Conservation (phyloP, 768 basidiomycete species). For the Suillus cothurnatus region DNA sequence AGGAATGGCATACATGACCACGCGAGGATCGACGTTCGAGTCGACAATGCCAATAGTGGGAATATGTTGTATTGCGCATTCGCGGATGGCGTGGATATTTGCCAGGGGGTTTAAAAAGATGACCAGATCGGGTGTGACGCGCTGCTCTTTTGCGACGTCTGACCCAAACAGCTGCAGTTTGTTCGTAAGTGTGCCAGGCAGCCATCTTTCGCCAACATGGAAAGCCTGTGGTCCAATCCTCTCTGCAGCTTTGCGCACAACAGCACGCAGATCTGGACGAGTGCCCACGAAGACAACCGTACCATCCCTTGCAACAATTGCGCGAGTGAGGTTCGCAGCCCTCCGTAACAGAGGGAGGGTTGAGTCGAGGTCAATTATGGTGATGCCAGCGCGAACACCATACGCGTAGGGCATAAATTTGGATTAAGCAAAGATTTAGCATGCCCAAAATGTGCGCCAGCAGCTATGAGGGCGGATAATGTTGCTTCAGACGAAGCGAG, state of each 20-base stretch:
- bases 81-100: slow-evolving; percentile 84
- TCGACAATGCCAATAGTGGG: slow-evolving; percentile 96
- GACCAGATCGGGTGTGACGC: slow-evolving; percentile 82
- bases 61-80: slow-evolving; percentile 86
- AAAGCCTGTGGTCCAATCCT: slow-evolving; percentile 81
- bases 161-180: slow-evolving; percentile 70
- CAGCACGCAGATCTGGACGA: slow-evolving; percentile 71
- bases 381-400: slow-evolving; percentile 85
- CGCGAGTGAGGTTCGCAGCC: slow-evolving; percentile 84
- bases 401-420: slow-evolving; percentile 90
- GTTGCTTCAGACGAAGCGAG: slow-evolving; percentile 63
- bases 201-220: slow-evolving; percentile 87
- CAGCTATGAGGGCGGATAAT: slow-evolving; percentile 86
- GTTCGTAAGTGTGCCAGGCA: slow-evolving; percentile 95
- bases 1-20: slow-evolving; percentile 97
- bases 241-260: slow-evolving; percentile 77
- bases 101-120: slow-evolving; percentile 89
- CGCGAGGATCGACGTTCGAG: slow-evolving; percentile 92
- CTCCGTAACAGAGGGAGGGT: slow-evolving; percentile 90
- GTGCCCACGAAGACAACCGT: slow-evolving; percentile 91
- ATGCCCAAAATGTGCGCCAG: slow-evolving; percentile 95
- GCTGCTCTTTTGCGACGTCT: slow-evolving; percentile 51
- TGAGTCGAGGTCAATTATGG: slow-evolving; percentile 93
- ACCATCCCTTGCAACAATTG: slow-evolving; percentile 79
- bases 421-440: slow-evolving; percentile 82